A percentile compares a stretch with the other conserved stretches of the same genome.
phyloP scores from a whole-genome alignment of 73 alveolate species.

The Paramecium sonneborni region DNA sequence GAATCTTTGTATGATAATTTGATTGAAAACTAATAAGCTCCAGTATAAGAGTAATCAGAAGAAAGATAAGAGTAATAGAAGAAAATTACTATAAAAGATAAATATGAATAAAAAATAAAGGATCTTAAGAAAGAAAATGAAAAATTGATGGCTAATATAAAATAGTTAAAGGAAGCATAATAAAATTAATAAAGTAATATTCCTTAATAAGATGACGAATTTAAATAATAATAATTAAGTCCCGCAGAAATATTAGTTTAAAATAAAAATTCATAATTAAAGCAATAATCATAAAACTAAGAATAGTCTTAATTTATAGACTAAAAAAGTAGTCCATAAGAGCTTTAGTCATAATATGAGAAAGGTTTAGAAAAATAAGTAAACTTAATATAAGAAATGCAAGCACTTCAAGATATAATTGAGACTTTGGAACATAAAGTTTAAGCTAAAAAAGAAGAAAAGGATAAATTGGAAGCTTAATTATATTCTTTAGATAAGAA shows the following conservation, averaged over 20 bases:
- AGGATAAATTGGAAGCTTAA: background rate
- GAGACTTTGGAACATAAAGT: background rate
- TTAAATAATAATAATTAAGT: too few species aligned
- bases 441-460: background rate
- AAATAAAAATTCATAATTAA: background rate
- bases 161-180: background rate
- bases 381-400: background rate
- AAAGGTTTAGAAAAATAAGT: background rate
- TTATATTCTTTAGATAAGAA: background rate
- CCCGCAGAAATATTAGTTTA: background rate
- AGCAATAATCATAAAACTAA: background rate
- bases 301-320: background rate
- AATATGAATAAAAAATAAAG: background rate
- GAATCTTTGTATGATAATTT: background rate
- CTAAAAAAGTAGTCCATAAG: background rate
- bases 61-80: background rate
- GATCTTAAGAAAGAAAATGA: background rate
- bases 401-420: background rate
- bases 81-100: background rate
- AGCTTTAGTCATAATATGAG: background rate
- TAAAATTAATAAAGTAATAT: background rate
- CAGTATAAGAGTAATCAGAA: background rate
- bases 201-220: background rate
- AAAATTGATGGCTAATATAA: background rate
- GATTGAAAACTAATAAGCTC: background rate